Base-by-base conservation (phyloP, 148 eudicot species). In the Spergularia marina region DNA sequence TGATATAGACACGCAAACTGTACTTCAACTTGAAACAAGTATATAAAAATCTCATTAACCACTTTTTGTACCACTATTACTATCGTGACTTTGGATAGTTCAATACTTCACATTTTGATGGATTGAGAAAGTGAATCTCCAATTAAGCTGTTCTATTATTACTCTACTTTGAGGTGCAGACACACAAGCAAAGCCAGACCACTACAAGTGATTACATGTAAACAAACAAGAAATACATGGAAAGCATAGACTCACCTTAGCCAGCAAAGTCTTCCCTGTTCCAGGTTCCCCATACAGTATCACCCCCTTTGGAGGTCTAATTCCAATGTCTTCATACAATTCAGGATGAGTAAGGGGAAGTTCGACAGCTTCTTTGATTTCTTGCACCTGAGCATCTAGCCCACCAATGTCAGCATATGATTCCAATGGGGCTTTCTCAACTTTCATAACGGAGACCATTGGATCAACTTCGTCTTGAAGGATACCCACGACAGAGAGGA, bases 391-490 rank as follows among this genome's bases (percentile, higher is more conserved):
- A n/a, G 96, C 91, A 83, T 93, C 98, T 63, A 93, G 84, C 53
- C 96, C 98, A 72, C 98, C 96, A 41, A 93, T 91, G 72, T 91
- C 96, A 76, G 98, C 98, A 86, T 93, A 93, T 20, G 98, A 93
- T 78, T 93, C 98, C 78, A 93, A 74, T 5, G 96, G 96, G 44
- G 98, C 98, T 78, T 93, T 93, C 84, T 93, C 98, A 74, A 91
- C 98, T 82, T 93, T 93, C 98, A 93, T 93, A 16, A 93, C 96
- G 17, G 98, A 93, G 53, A 93, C 98, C 98, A 93, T 93, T 3
- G 98, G 98, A 75, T 93, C 98, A 25, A 89, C 98, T 64, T 93
- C 98, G 72, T 93, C 96, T 81, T 93, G 98, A 65, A 93, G 96
- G 60, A 93, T 83, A n/a, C 98, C 98, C 77, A 93, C 94, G 75